Conservation (phyloP, 441 rosid species). For the Breynia disticha region DNA sequence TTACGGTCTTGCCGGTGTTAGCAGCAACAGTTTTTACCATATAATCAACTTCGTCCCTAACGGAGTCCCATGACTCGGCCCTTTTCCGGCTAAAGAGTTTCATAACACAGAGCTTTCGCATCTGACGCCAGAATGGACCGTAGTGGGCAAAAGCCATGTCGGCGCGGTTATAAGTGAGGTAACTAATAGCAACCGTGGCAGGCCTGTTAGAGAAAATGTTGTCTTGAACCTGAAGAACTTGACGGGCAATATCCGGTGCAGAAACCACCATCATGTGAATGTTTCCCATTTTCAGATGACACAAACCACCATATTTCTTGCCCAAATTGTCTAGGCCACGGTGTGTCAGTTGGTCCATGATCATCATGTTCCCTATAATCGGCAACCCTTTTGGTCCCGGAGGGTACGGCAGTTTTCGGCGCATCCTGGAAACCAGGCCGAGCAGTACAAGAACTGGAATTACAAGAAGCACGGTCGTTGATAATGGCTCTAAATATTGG, state of each 20-base stretch:
- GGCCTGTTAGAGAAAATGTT: conserved; percentile 79
- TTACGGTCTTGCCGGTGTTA: conserved; percentile 44
- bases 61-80: conserved; percentile 91
- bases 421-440: conserved; percentile 22
- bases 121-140: conserved; percentile 96
- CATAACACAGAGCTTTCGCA: conserved; percentile 88
- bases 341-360: conserved; percentile 90
- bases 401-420: conserved; percentile 45
- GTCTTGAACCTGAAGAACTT: conserved; percentile 81
- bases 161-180: conserved; percentile 77
- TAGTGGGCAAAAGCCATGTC: conserved; percentile 97
- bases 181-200: conserved; percentile 64
- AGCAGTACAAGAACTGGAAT: conserved; percentile 36
- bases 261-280: conserved; percentile 67
- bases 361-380: conserved; percentile 71
- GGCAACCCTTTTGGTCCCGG: conserved; percentile 88
- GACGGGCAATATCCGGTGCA: conserved; percentile 60
- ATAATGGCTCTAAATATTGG: conserved; percentile 25
- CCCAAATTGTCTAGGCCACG: conserved; percentile 68
- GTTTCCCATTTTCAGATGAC: conserved; percentile 70
- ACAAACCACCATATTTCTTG: conserved; percentile 58
- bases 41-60: conserved; percentile 68
- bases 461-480: conserved; percentile 24
- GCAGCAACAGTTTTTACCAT: conserved; percentile 31
- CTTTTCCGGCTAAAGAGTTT: conserved; percentile 83